Base-by-base conservation (phyloP, 352 stramenopile genomes). In the Pythium periplocum region DNA sequence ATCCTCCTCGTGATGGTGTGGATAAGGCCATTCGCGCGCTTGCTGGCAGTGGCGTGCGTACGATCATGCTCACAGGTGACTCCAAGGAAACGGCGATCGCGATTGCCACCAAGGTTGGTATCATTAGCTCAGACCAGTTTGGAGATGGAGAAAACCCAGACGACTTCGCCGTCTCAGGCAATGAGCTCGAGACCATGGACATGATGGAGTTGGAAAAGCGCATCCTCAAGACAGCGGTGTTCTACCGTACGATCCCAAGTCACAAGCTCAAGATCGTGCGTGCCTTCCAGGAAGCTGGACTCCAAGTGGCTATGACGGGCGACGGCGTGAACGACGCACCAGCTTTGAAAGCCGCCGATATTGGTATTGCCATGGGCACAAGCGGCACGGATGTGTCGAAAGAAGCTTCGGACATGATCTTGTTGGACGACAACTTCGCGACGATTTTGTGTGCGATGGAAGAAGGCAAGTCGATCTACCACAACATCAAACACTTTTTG, bases 261-360 rank as follows among this genome's bases (percentile, higher is more conserved):
- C 95, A 99, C 65, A 99, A 99, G 56, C 78, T 98, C 9, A 93
- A 93, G 53, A 96, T 99, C 61, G 96, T 99, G 6, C 77, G 85
- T 4, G 93, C 90, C 11, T 80, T 98, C 7, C 94, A 98, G 63
- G 72, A 86, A 44, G 74, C 71, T 12, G 75, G 77, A 2, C 41
- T 87, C 40, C 78, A 87, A 66, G 94, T 99, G 42, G 96, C 96
- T 4, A 98, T 99, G 78, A 99, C 97, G n/a, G 97, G 97, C n/a
- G 97, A 99, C 62, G 97, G 97, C 37, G 98, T 98, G 10, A 99
- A 99, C 71, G 97, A 99, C 73, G 96, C 96, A 5, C 97, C 96
- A 17, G 96, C 97, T 3, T 75, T 99, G 6, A 98, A 98, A 64
- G 93, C 77, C 1, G 93, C 95, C 12, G 93, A 99, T 57, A 98